Conservation (phyloP, 768 basidiomycete genomes). For the Fistulinella prunicolor region DNA sequence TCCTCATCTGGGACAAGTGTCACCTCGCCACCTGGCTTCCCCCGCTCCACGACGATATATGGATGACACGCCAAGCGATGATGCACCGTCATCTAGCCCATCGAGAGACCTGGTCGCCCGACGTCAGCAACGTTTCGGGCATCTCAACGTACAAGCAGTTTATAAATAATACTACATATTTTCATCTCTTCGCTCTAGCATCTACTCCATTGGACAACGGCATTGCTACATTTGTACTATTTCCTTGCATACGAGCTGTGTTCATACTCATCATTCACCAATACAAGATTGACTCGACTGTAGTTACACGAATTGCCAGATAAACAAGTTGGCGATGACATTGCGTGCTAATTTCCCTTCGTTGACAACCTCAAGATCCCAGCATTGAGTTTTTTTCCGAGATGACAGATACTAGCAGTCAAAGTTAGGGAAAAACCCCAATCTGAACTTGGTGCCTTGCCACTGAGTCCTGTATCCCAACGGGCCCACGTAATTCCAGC, state of each 20-base stretch:
- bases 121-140: conserved; percentile 35
- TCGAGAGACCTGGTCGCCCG: conserved; percentile 43
- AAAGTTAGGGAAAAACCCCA: no score
- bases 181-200: conserved; percentile 13
- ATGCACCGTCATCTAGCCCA: conserved; percentile 46
- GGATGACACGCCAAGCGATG: conserved; percentile 46
- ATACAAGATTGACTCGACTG: no score
- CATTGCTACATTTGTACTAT: conserved; percentile 27
- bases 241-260: conserved; percentile 18
- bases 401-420: no score
- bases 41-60: conserved; percentile 47
- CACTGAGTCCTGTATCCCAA: no score
- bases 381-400: no score
- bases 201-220: conserved; percentile 11
- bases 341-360: no score
- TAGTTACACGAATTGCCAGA: no score
- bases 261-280: conserved; percentile 12
- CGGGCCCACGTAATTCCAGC: no score
- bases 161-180: conserved; percentile 6
- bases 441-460: no score
- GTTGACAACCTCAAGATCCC: no score
- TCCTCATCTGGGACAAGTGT: conserved; percentile 59
- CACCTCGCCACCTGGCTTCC: conserved; percentile 66
- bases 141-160: not conserved
- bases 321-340: no score